These are phyloP conservation scores for Paraphoma chrysanthemicola DNA, from an alignment of 2,329 filamentous ascomycete species.

Conservation along the genomic window DNA sequence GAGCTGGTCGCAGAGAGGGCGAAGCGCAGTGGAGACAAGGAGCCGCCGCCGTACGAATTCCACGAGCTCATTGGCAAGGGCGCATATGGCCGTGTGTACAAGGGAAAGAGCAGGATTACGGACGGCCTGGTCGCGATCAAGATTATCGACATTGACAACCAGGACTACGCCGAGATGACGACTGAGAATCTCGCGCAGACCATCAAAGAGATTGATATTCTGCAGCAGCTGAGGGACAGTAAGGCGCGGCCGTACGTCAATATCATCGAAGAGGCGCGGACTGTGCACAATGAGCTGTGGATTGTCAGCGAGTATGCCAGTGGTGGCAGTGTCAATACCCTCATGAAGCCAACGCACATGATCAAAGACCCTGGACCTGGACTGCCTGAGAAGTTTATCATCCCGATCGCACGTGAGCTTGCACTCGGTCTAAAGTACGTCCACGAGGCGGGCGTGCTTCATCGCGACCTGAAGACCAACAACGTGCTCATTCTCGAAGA, in stretches of 20 bases:
- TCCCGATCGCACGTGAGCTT: conserved; percentile 69
- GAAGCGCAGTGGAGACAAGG: conserved; percentile 61
- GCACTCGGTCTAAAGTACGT: conserved; percentile 67
- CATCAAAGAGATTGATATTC: conserved; percentile 68
- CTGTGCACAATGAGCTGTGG: conserved; percentile 82
- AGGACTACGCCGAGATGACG: conserved; percentile 61
- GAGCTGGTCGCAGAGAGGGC: conserved; percentile 68
- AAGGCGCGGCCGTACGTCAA: conserved; percentile 85
- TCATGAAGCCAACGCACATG: conserved; percentile 59
- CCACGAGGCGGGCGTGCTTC: conserved; percentile 70
- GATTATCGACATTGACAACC: conserved; percentile 83
- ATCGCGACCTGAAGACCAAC: conserved; percentile 72
- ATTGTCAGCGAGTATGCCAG: conserved; percentile 88
- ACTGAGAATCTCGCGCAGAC: conserved; percentile 58
- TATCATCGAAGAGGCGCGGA: conserved; percentile 78
- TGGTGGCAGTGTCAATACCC: conserved; percentile 76
- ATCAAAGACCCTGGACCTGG: conserved; percentile 37
- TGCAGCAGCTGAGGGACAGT: conserved; percentile 75
- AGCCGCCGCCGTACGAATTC: conserved; percentile 71
- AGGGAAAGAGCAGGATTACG: conserved; percentile 57
- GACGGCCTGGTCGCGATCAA: conserved; percentile 73
- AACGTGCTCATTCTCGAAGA: conserved; percentile 82
- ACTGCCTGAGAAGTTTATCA: conserved; percentile 67
- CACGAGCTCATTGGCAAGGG: conserved; percentile 78
- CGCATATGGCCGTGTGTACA: conserved; percentile 77